A percentile compares a stretch with the other conserved stretches of the same genome.
Conservation (phyloP, 805 yeast genomes). For the Kodamaea restingae region DNA sequence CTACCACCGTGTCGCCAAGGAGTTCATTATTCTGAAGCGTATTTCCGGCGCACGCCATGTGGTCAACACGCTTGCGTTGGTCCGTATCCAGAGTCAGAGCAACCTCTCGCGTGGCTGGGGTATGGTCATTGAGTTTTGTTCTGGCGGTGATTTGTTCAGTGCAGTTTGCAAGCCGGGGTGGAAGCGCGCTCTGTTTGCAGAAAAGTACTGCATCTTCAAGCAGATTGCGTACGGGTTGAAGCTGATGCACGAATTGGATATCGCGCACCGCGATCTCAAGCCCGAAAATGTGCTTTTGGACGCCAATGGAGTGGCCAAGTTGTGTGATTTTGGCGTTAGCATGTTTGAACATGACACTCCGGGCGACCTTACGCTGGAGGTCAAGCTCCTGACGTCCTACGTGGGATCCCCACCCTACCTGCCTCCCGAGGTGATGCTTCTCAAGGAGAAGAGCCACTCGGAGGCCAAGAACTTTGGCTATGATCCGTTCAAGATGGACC, state of each 20-base stretch:
- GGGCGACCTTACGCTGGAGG: slow-evolving; percentile 44
- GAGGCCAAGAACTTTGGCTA: slow-evolving; percentile 42
- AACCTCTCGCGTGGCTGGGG: slow-evolving; percentile 71
- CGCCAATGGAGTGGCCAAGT: slow-evolving; percentile 55
- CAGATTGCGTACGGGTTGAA: slow-evolving; percentile 61
- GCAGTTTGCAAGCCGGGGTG: slow-evolving; percentile 55
- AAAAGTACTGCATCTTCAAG: slow-evolving; percentile 64
- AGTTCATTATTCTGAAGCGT: slow-evolving; percentile 56
- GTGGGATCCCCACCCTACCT: slow-evolving; percentile 82
- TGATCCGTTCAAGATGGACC: slow-evolving; percentile 66
- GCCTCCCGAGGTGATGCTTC: slow-evolving; percentile 68
- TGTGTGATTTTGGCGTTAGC: slow-evolving; percentile 77
- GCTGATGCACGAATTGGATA: slow-evolving; percentile 59
- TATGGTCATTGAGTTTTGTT: slow-evolving; percentile 60
- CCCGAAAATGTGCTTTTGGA: slow-evolving; percentile 70
- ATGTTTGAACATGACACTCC: slow-evolving; percentile 56
- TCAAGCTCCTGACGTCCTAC: slow-evolving; percentile 41
- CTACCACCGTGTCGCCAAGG: slow-evolving; percentile 60
- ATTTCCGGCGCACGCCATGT: slow-evolving; percentile 57
- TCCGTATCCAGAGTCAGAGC: slow-evolving; percentile 54
- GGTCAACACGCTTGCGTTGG: slow-evolving; percentile 49
- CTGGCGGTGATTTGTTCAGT: slow-evolving; percentile 58
- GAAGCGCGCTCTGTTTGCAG: slow-evolving; percentile 47
- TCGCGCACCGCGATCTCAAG: slow-evolving; percentile 70
- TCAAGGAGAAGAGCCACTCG: slow-evolving; percentile 32